Evolutionary conservation across 768 basidiomycete species (phyloP).

Genomic region (Cytidiella melzeri): DNA sequence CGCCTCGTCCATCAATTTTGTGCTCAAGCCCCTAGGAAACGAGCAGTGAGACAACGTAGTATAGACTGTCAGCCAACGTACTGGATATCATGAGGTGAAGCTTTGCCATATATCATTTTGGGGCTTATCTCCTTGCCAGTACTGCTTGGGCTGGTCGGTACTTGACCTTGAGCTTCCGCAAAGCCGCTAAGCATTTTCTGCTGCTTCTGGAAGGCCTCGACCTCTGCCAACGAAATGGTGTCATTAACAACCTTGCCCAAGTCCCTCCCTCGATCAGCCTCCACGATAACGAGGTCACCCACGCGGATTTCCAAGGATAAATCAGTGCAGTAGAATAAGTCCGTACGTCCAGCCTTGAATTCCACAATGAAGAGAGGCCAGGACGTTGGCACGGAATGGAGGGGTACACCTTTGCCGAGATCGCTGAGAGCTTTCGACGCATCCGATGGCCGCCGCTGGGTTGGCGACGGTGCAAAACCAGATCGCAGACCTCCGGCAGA

Average conservation of each 20-base stretch:
- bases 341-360: constrained; percentile 95
- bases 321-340: constrained; percentile 88
- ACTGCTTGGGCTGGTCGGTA: constrained; percentile 45
- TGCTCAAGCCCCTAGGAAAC: constrained; percentile 52
- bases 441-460: constrained; percentile 36
- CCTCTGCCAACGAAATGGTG: constrained; percentile 82
- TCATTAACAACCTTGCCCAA: constrained; percentile 90
- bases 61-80: constrained; percentile 30
- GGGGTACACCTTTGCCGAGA: constrained; percentile 85
- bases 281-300: constrained; percentile 93
- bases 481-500: constrained; percentile 37
- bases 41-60: not conserved
- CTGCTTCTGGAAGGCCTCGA: constrained; percentile 84
- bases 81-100: constrained; percentile 77
- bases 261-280: constrained; percentile 93
- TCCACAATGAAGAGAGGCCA: constrained; percentile 95
- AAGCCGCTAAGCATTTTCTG: constrained; percentile 45
- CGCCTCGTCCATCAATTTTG: constrained; percentile 85
- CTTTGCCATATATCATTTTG: constrained; percentile 93
- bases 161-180: constrained; percentile 24
- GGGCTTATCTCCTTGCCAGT: constrained; percentile 92
- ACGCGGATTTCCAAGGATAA: constrained; percentile 57
- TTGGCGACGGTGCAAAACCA: constrained; percentile 12
- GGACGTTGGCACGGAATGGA: constrained; percentile 73
- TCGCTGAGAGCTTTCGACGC: constrained; percentile 37